Conservation (phyloP, 768 basidiomycete species). For the Fistulinella prunicolor region DNA sequence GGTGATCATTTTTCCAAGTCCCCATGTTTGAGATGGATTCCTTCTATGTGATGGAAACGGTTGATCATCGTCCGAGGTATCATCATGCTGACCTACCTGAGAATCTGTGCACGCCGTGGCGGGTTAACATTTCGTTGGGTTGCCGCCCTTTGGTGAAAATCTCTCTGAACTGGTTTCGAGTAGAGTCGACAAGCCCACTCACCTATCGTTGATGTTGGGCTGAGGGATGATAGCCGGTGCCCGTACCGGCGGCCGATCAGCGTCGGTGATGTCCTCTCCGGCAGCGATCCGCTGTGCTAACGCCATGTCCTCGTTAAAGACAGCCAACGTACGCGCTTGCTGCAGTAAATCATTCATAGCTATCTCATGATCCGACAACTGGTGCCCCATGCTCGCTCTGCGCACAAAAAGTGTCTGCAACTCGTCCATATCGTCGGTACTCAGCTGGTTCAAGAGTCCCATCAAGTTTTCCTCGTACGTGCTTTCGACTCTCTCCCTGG, state of each 20-base stretch:
- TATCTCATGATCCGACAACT: slow-evolving; percentile 22
- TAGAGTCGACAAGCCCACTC: neutral
- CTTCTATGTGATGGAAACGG: neutral
- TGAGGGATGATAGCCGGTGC: neutral
- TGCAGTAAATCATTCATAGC: slow-evolving; percentile 25
- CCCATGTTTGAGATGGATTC: slow-evolving; percentile 10
- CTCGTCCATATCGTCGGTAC: slow-evolving; percentile 18
- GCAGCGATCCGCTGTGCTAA: slow-evolving; percentile 20
- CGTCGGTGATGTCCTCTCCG: slow-evolving; percentile 5
- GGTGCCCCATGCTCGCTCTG: slow-evolving; percentile 3
- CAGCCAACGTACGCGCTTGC: slow-evolving; percentile 19
- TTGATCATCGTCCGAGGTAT: neutral
- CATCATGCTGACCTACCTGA: too few species aligned
- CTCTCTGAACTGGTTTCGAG: slow-evolving; percentile 1
- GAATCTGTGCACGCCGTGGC: neutral
- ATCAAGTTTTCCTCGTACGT: slow-evolving; percentile 27
- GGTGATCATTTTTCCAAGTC: too few species aligned
- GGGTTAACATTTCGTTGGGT: neutral
- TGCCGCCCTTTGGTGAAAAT: slow-evolving; percentile 4
- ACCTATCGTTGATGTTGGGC: neutral
- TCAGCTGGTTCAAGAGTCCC: slow-evolving; percentile 19
- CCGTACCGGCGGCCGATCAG: neutral
- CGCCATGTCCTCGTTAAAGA: slow-evolving; percentile 18
- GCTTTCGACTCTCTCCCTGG: slow-evolving; percentile 16
- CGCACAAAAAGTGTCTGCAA: slow-evolving; percentile 9